Conservation (phyloP, 495 filamentous ascomycete species). For the Amphirosellinia nigrospora region DNA sequence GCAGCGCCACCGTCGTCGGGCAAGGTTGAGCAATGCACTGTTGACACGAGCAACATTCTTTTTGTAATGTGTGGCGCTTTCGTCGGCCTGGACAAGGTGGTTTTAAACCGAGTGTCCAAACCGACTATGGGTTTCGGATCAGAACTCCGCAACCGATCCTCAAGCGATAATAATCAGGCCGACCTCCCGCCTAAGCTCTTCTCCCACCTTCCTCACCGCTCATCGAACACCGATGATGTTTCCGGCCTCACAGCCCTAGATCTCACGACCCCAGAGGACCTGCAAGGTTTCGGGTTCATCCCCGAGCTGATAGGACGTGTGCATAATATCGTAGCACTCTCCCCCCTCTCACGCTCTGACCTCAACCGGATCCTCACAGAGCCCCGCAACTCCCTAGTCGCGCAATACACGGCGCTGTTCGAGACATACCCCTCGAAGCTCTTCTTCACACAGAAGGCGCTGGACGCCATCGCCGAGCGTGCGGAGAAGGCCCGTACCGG, state of each 20-base stretch:
- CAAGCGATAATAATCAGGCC: slow-evolving; percentile 41
- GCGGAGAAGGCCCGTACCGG: slow-evolving; percentile 82
- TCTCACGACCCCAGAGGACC: slow-evolving; percentile 77
- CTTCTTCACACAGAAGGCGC: slow-evolving; percentile 78
- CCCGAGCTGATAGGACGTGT: slow-evolving; percentile 92
- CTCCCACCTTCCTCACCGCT: slow-evolving; percentile 47
- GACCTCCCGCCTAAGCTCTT: slow-evolving; percentile 52
- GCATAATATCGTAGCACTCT: slow-evolving; percentile 83
- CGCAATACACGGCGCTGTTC: slow-evolving; percentile 87
- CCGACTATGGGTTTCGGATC: slow-evolving; percentile 94
- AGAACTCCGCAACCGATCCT: slow-evolving; percentile 63
- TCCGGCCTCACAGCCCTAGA: slow-evolving; percentile 75
- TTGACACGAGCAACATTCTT: slow-evolving; percentile 93
- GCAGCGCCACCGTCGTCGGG: slow-evolving; percentile 46
- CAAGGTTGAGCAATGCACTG: slow-evolving; percentile 86
- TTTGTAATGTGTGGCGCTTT: slow-evolving; percentile 98
- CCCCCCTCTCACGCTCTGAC: slow-evolving; percentile 76
- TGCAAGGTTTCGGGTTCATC: slow-evolving; percentile 92
- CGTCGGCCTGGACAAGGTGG: slow-evolving; percentile 86
- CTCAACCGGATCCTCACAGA: slow-evolving; percentile 90
- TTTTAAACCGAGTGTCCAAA: slow-evolving; percentile 83
- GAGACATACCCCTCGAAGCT: slow-evolving; percentile 82
- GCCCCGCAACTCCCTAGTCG: slow-evolving; percentile 82
- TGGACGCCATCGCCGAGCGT: slow-evolving; percentile 77
- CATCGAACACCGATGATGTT: slow-evolving; percentile 25